phyloP scores from a whole-genome alignment of 139 green algal species.

The Coelastrella sp. region DNA sequence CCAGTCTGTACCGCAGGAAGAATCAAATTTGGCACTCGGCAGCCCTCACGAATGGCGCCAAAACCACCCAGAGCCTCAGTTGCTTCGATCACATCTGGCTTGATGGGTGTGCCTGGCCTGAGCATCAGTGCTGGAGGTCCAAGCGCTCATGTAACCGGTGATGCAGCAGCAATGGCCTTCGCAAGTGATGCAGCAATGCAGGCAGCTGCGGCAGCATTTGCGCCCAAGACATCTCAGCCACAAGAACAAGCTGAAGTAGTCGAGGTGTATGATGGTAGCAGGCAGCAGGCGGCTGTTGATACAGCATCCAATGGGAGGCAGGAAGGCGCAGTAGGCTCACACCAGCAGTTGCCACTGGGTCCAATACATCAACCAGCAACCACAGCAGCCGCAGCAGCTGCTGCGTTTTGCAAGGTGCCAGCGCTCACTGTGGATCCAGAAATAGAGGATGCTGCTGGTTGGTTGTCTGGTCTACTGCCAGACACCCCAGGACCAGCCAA shows the following conservation, averaged over 20 bases:
- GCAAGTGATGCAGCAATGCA: background rate
- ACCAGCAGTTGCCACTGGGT: background rate
- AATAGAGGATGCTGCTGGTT: slow-evolving; percentile 11
- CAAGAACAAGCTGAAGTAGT: too few relatives aligned
- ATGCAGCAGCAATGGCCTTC: background rate
- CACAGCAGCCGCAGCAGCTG: background rate
- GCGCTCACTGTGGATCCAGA: background rate
- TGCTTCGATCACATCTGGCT: background rate
- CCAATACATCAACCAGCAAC: background rate
- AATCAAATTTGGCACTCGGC: background rate
- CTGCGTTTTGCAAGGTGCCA: background rate
- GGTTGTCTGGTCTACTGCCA: background rate
- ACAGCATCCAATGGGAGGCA: background rate
- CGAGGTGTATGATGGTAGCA: too few relatives aligned
- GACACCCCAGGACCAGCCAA: slow-evolving; percentile 17
- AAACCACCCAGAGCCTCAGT: background rate
- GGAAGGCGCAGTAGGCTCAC: too few relatives aligned
- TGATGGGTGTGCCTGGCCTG: background rate
- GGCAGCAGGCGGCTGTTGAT: too few relatives aligned
- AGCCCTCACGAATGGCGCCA: slow-evolving; percentile 20
- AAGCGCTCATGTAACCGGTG: background rate
- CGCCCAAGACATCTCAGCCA: too few relatives aligned
- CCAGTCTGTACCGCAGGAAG: background rate
- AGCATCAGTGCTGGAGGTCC: background rate
- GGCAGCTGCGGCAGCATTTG: background rate